phyloP scores from a whole-genome alignment of 2,329 filamentous ascomycete species.

The Malbranchea cinnamomea region DNA sequence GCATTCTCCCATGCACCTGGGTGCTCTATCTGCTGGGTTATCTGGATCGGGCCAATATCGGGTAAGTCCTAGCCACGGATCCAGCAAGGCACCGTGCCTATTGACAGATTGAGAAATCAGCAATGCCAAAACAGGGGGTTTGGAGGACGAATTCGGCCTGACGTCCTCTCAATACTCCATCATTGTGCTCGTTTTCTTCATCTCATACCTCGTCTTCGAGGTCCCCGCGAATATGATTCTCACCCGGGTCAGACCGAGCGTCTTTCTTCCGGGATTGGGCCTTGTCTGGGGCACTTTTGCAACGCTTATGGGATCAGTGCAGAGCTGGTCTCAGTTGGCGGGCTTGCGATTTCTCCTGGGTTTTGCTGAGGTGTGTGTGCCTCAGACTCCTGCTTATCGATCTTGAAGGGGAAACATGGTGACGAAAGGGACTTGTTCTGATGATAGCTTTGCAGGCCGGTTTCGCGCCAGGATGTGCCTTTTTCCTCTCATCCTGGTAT shows the following conservation, averaged over 20 bases:
- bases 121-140: constrained; percentile 52
- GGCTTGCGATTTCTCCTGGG: constrained; percentile 54
- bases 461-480: constrained; percentile 62
- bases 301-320: constrained; percentile 50
- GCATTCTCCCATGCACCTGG: constrained; percentile 50
- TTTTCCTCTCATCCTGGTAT: constrained; percentile 60
- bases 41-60: constrained; percentile 61
- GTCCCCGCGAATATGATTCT: constrained; percentile 54
- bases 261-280: constrained; percentile 50
- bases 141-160: constrained; percentile 47
- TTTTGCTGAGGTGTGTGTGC: constrained; percentile 57
- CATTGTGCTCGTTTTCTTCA: constrained; percentile 53
- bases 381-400: too few relatives aligned
- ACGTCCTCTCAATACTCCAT: constrained; percentile 53
- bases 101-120: constrained; percentile 26
- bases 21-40: constrained; percentile 59
- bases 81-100: background rate
- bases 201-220: constrained; percentile 59
- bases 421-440: too few relatives aligned
- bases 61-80: constrained; percentile 24
- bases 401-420: too few relatives aligned
- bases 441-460: too few relatives aligned
- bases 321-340: constrained; percentile 36
- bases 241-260: constrained; percentile 57
- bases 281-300: constrained; percentile 50